Base-by-base conservation (phyloP, 2,329 filamentous ascomycete genomes). In the Paracoccidioides lutzii region DNA sequence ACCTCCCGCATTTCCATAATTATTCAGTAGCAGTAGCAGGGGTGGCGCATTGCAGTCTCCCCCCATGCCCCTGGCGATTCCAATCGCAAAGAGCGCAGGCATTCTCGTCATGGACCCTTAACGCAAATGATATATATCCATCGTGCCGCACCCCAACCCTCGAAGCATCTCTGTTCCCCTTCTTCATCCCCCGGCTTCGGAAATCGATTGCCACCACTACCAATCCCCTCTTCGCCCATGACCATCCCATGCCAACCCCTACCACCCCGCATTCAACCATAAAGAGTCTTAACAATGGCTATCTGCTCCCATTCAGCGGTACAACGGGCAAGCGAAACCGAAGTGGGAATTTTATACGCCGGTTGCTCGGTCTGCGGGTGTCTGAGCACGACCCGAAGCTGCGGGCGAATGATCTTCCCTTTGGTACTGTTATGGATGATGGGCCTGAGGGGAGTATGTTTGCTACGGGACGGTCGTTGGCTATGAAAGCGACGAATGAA, bases 401-500 rank as follows among this genome's bases (percentile, higher is more conserved):
- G 62, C 78, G 77, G 59, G 78, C 78, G 12, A 78, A 82, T 59
- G 81, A 83, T 62, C 76, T 83, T 9, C 82, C 70, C 46, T 70
- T 83, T 14, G 66, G 75, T 4, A 57, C 73, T 61, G 64, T 76
- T 60, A 67, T 81, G 44, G 81, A 87, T 52, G 81, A 83, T 57
- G 77, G 77, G 43, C 74, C 74, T 28, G 78, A 81, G 49, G 77
- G 77, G 3, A 79, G 79, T 60, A 82, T 85, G 64, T 87, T 87
- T 69, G 84, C 77, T 64, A 77, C 84, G 52, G 84, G 85, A 44
- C 81, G 89, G 44, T 81, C 84, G 46, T 76, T 88, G 64, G 79
- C 82, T 53, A 79, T 82, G 49, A 93, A 91, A 71, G 85, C 88
- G 2, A 84, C 86, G 32, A 85, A 91, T 56, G 90, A 96, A 69